phyloP scores from a whole-genome alignment of 2,329 filamentous ascomycete genomes.

The Shiraia bambusicola region DNA sequence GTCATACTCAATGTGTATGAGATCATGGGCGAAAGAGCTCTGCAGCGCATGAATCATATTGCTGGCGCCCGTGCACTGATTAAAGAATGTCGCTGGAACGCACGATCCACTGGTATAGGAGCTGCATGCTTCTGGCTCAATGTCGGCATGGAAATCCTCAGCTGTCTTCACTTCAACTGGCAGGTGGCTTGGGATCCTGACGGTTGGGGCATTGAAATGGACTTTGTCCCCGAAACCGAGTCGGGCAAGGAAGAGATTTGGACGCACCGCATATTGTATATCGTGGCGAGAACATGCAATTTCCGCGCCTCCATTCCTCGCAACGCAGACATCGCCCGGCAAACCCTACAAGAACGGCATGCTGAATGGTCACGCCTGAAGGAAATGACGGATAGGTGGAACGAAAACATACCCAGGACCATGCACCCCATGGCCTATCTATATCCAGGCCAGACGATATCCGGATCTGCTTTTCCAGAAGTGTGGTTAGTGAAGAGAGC shows the following conservation, averaged over 20 bases:
- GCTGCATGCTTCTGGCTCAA: constrained; percentile 94
- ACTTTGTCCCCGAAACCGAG: constrained; percentile 61
- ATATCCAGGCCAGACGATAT: constrained; percentile 64
- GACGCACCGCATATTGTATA: constrained; percentile 86
- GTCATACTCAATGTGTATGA: constrained; percentile 91
- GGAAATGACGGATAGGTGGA: constrained; percentile 80
- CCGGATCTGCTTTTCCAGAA: constrained; percentile 78
- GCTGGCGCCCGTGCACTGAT: constrained; percentile 82
- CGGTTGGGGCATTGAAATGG: constrained; percentile 82
- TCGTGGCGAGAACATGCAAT: constrained; percentile 83
- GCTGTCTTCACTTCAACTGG: constrained; percentile 85
- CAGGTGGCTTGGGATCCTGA: constrained; percentile 85
- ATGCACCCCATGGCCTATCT: constrained; percentile 87
- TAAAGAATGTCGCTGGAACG: constrained; percentile 87
- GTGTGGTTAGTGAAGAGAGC: constrained; percentile 85
- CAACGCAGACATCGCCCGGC: constrained; percentile 60
- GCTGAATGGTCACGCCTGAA: constrained; percentile 81
- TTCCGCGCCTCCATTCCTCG: constrained; percentile 72
- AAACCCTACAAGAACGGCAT: constrained; percentile 64
- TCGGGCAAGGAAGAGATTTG: constrained; percentile 75
- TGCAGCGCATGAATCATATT: constrained; percentile 86
- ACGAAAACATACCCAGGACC: constrained; percentile 72
- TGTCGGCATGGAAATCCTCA: constrained; percentile 85
- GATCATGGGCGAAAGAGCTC: constrained; percentile 79
- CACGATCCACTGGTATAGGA: constrained; percentile 74